A percentile compares a stretch with the other conserved stretches of the same genome.
These are phyloP conservation scores for Argentina anserina DNA, from an alignment of 306 rosid species.

Conservation along the genomic window DNA sequence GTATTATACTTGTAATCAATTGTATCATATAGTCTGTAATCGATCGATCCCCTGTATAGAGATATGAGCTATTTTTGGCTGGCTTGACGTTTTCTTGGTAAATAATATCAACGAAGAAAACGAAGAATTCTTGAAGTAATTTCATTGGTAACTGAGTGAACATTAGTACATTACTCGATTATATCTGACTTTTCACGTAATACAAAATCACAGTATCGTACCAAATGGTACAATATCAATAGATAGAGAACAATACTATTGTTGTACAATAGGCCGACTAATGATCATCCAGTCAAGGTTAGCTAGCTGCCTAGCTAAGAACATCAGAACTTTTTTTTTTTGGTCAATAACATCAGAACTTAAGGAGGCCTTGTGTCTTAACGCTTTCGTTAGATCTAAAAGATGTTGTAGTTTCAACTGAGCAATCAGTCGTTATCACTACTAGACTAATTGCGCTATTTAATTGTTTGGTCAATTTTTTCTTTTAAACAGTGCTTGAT, in stretches of 20 bases:
- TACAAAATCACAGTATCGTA: neutral
- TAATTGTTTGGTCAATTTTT: neutral
- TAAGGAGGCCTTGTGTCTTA: neutral
- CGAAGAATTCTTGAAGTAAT: neutral
- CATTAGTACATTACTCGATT: too few relatives aligned
- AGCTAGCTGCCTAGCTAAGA: neutral
- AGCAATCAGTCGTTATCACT: neutral
- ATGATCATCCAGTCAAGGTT: neutral
- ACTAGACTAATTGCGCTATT: neutral
- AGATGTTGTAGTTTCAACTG: neutral
- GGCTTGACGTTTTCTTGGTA: slow-evolving; percentile 8
- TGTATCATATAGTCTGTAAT: slow-evolving; percentile 17
- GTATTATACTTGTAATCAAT: neutral
- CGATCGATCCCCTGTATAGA: slow-evolving; percentile 32
- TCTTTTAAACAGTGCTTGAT: neutral
- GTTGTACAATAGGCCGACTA: neutral
- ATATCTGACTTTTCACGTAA: neutral
- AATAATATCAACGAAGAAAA: too few relatives aligned
- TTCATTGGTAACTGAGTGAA: neutral
- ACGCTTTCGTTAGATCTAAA: neutral
- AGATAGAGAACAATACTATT: too few relatives aligned
- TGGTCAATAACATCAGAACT: too few relatives aligned
- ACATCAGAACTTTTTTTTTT: too few relatives aligned
- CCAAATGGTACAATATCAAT: too few relatives aligned
- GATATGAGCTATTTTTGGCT: slow-evolving; percentile 22